Base-by-base conservation (phyloP, 768 basidiomycete genomes). In the Hirschioporus abietinus region DNA sequence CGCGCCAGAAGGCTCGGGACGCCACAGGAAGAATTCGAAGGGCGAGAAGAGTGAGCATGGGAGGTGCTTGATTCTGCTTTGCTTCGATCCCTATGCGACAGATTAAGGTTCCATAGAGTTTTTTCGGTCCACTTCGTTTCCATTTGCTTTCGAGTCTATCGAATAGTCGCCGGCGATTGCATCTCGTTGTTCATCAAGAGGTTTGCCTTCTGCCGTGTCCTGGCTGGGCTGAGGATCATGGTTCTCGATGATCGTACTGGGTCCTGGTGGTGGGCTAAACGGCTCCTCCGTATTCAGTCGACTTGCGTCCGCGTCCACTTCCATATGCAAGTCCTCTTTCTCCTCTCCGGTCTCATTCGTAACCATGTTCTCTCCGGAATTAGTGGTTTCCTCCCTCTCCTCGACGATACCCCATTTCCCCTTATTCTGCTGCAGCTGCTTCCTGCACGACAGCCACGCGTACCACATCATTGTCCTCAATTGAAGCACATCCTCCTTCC, bases 401-500 rank as follows among this genome's bases (percentile, higher is more conserved):
- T 64, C 35, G 42, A 1, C 20, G 12, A 52, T 52, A 52, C 42
- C 42, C 42, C 42, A 52, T 27, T 63, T 63, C 57, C 35, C 27
- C 67, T 79, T 76, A 67, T 75, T 79, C 68, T 84, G 83, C 23
- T 61, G 24, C 23, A 25, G 23, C 69, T 83, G 81, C 61, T 79
- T 80, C 65, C 75, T 75, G 68, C 90, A 90, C 62, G 89, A 89
- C 71, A 91, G 78, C 93, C 93, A 95, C 35, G 92, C 90, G 72
- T 92, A 96, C 91, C 94, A 95, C 86, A 97, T 90, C 88, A 95
- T 95, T 66, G 89, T 92, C 66, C 90, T 83, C 68, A 97, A 81
- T 78, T 96, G 93, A 71, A 98, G 80, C 5, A 96, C 92, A 73
- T 98, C 96, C 74, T 94, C 91, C 76, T 96, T 95, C 96, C 96